phyloP scores from a whole-genome alignment of 2,329 filamentous ascomycete species.

The Phyllosticta paracitricarpa region DNA sequence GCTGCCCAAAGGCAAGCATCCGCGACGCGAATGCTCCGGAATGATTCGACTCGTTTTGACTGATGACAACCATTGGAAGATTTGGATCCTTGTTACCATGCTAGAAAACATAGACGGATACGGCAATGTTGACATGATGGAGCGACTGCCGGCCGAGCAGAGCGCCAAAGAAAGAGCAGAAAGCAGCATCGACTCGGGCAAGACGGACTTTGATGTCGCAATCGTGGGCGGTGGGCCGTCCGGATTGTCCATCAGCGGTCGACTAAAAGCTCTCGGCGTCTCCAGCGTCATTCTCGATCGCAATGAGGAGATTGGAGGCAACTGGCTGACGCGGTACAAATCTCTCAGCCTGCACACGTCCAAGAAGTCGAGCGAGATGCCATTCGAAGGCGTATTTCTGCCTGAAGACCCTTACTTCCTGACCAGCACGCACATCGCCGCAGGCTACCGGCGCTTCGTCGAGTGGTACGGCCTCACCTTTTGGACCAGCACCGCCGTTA shows the following conservation, averaged over 20 bases:
- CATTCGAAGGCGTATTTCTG: slow-evolving; percentile 26
- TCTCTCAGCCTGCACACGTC: slow-evolving; percentile 33
- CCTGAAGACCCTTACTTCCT: slow-evolving; percentile 17
- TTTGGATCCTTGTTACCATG: slow-evolving; percentile 30
- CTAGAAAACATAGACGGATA: slow-evolving; percentile 28
- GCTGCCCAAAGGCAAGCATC: slow-evolving; percentile 18
- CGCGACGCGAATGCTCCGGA: slow-evolving; percentile 13
- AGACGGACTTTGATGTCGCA: slow-evolving; percentile 8
- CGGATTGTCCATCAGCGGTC: slow-evolving; percentile 34
- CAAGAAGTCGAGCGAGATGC: slow-evolving; percentile 31
- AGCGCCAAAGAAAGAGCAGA: slow-evolving; percentile 21
- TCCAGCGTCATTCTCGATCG: slow-evolving; percentile 36
- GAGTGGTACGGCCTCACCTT: slow-evolving; percentile 29
- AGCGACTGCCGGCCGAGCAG: slow-evolving; percentile 12
- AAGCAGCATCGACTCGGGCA: slow-evolving; percentile 19
- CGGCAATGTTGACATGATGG: slow-evolving; percentile 16
- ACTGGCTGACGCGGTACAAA: slow-evolving; percentile 38
- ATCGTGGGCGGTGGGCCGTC: slow-evolving; percentile 34
- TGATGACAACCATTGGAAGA: slow-evolving; percentile 26
- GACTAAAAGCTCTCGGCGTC: slow-evolving; percentile 34
- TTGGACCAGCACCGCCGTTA: slow-evolving; percentile 28
- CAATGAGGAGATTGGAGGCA: slow-evolving; percentile 33
- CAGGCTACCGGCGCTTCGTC: slow-evolving; percentile 30
- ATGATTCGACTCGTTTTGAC: slow-evolving; percentile 23
- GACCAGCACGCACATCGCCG: slow-evolving; percentile 24